These are phyloP conservation scores for Penicillium sp. DNA, from an alignment of 2,329 filamentous ascomycete species.

Conservation along the genomic window DNA sequence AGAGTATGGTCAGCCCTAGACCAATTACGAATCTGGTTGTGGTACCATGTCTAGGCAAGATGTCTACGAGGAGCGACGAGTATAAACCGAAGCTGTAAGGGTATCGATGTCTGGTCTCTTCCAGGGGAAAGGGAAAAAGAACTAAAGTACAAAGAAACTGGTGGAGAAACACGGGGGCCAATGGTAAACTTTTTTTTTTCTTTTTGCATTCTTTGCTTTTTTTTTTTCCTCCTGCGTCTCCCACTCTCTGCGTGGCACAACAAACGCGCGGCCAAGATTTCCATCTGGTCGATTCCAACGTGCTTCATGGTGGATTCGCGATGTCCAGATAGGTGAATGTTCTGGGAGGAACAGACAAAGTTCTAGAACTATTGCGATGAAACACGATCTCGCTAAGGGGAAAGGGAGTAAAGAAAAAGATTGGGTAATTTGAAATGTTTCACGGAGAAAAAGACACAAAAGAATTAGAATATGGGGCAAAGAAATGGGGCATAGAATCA, in stretches of 20 bases:
- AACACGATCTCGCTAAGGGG: conserved; percentile 16
- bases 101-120: conserved; percentile 35
- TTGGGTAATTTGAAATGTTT: conserved; percentile 21
- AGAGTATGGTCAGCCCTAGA: neutral
- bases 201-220: conserved; percentile 9
- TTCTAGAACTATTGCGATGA: neutral
- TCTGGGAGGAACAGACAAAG: neutral
- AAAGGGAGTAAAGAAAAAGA: conserved; percentile 17
- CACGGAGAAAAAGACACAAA: conserved; percentile 17
- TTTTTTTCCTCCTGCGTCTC: conserved; percentile 16
- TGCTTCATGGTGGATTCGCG: neutral
- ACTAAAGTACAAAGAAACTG: conserved; percentile 31
- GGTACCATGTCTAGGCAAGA: neutral
- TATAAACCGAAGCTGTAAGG: conserved; percentile 28
- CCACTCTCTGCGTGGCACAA: conserved; percentile 7
- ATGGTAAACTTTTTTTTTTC: conserved; percentile 16
- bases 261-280: conserved; percentile 4
- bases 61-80: neutral
- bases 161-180: conserved; percentile 3
- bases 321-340: neutral
- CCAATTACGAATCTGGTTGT: neutral
- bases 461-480: neutral
- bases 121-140: conserved; percentile 18
- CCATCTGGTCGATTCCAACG: neutral
- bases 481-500: conserved; percentile 6